phyloP scores from a whole-genome alignment of 2,329 filamentous ascomycete species.

The Fusarium fujikuroi region DNA sequence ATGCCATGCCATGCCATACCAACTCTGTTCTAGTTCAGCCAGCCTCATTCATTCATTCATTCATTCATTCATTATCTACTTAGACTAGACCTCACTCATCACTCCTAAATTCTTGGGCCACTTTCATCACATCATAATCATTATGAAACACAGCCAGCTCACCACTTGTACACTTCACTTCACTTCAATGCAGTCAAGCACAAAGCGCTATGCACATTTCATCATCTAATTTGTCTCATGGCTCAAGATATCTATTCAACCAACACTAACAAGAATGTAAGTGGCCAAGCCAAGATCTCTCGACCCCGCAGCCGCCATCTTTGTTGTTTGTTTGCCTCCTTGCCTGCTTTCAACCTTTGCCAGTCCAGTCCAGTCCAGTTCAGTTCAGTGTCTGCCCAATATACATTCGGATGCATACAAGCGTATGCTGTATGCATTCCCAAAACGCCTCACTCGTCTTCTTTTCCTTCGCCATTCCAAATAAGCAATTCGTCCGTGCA shows the following conservation, averaged over 20 bases:
- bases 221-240: slow-evolving; percentile 35
- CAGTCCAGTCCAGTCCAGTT: slow-evolving; percentile 6
- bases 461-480: slow-evolving; percentile 39
- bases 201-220: slow-evolving; percentile 9
- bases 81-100: neutral
- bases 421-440: slow-evolving; percentile 31
- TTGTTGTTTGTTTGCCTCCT: slow-evolving; percentile 19
- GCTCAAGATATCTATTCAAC: slow-evolving; percentile 42
- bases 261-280: slow-evolving; percentile 16
- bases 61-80: neutral
- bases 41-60: slow-evolving; percentile 13
- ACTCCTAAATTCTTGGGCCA: slow-evolving; percentile 12
- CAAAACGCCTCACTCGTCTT: slow-evolving; percentile 41
- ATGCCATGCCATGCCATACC: slow-evolving; percentile 12
- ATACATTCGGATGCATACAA: slow-evolving; percentile 24
- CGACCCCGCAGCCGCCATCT: slow-evolving; percentile 34
- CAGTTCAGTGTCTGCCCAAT: slow-evolving; percentile 7
- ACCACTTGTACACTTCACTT: slow-evolving; percentile 7
- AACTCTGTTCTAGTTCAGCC: slow-evolving; percentile 14
- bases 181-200: neutral
- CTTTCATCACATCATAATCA: slow-evolving; percentile 22
- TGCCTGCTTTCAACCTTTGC: slow-evolving; percentile 26
- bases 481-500: slow-evolving; percentile 39
- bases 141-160: neutral
- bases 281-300: slow-evolving; percentile 16